Percentiles rank a stretch among this genome's conserved stretches.
These are phyloP conservation scores for Russula olivacea DNA, from an alignment of 768 basidiomycete genomes.

Conservation along the genomic window DNA sequence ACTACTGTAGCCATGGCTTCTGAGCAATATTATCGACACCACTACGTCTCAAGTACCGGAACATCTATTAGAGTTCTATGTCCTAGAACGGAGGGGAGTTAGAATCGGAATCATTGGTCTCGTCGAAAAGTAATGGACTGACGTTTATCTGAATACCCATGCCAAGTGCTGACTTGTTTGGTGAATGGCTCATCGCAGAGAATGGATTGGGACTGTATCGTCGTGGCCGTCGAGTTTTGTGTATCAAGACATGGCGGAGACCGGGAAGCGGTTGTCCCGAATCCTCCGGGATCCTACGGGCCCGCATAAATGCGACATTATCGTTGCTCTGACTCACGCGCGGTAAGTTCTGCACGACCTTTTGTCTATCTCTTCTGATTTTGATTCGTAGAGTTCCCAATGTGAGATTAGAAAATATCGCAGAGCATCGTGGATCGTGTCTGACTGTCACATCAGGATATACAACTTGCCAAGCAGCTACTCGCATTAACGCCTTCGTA, in stretches of 20 bases:
- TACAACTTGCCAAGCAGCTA: conserved; percentile 61
- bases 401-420: conserved; percentile 22
- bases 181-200: conserved; percentile 39
- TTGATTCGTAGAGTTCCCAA: conserved; percentile 31
- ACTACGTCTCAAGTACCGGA: conserved; percentile 58
- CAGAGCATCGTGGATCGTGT: not conserved
- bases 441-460: conserved; percentile 45
- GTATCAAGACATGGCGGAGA: conserved; percentile 69
- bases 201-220: conserved; percentile 84
- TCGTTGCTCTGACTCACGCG: conserved; percentile 83
- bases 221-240: conserved; percentile 81
- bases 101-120: conserved; percentile 80
- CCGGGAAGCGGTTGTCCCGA: conserved; percentile 66
- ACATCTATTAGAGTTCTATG: conserved; percentile 50
- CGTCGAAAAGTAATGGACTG: conserved; percentile 65
- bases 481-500: conserved; percentile 52
- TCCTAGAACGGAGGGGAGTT: conserved; percentile 65
- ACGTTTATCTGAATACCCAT: not conserved
- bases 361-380: not conserved
- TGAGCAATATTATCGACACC: conserved; percentile 80
- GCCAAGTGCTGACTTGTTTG: not conserved
- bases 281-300: conserved; percentile 65
- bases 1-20: conserved; percentile 66
- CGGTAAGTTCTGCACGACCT: conserved; percentile 39
- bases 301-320: conserved; percentile 66